Conservation (phyloP, 2,329 filamentous ascomycete genomes). For the Fusarium annulatum region DNA sequence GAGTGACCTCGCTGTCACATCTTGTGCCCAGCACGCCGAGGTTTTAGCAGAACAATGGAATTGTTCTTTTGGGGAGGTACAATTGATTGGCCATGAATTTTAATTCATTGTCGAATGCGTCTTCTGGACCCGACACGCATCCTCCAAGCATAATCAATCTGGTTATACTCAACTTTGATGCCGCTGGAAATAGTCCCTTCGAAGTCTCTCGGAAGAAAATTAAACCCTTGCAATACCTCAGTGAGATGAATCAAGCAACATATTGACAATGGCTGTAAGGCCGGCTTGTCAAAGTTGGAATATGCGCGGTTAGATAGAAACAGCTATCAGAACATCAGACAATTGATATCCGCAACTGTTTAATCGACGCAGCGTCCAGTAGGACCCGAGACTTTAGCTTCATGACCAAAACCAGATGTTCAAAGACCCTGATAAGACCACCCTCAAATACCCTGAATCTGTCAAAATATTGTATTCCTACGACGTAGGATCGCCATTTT, state of each 20-base stretch:
- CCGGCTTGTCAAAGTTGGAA: too few relatives aligned
- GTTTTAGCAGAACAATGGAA: not conserved
- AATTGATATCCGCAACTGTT: not conserved
- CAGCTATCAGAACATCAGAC: not conserved
- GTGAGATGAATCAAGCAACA: not conserved
- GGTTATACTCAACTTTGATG: not conserved
- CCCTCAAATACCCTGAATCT: accelerated
- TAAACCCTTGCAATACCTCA: accelerated
- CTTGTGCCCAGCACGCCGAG: not conserved
- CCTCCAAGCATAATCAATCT: not conserved
- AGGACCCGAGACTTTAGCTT: too few relatives aligned
- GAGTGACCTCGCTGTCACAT: not conserved
- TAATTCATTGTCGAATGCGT: too few relatives aligned
- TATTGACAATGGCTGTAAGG: not conserved
- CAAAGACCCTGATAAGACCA: not conserved
- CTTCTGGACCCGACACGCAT: not conserved
- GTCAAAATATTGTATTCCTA: not conserved
- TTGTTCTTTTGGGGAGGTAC: not conserved
- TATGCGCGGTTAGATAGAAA: accelerated
- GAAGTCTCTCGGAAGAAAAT: not conserved
- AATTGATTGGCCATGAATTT: not conserved
- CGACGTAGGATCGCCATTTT: not conserved
- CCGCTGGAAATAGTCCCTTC: not conserved
- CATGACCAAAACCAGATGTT: not conserved
- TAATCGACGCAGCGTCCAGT: not conserved